Evolutionary conservation across 2,329 filamentous ascomycete species (phyloP).

Genomic region (Ophiostoma ulmi): DNA sequence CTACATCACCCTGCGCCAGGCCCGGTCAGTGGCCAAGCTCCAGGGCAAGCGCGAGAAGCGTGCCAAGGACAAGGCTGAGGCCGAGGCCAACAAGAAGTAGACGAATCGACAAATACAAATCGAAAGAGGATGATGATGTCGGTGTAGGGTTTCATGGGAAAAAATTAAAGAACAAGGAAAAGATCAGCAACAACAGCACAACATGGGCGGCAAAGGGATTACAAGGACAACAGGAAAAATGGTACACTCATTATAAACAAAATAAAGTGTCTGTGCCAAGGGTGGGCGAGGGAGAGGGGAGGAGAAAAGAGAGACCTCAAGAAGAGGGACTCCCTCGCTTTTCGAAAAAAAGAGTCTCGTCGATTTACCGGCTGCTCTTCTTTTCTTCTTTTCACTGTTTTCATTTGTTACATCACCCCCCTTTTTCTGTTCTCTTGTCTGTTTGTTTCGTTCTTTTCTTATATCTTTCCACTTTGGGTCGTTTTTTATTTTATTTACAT

Average conservation of each 20-base stretch:
- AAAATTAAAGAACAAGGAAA: slow-evolving; percentile 10
- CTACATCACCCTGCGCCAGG: slow-evolving; percentile 77
- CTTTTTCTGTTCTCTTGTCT: background rate
- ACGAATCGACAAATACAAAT: background rate
- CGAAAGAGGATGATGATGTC: background rate
- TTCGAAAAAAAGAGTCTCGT: no score
- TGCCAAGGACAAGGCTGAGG: slow-evolving; percentile 78
- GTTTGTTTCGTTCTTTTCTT: background rate
- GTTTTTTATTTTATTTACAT: slow-evolving; percentile 14
- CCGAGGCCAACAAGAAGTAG: slow-evolving; percentile 83
- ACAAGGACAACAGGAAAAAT: background rate
- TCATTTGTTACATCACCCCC: background rate
- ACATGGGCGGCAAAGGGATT: background rate
- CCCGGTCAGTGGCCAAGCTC: slow-evolving; percentile 76
- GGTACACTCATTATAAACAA: background rate
- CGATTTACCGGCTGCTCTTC: no score
- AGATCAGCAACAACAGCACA: background rate
- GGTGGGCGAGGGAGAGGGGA: background rate
- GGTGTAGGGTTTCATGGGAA: background rate
- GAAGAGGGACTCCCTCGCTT: background rate
- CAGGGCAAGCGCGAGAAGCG: slow-evolving; percentile 89
- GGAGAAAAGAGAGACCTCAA: background rate
- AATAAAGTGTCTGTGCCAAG: background rate
- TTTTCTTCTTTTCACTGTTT: background rate
- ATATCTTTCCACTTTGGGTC: slow-evolving; percentile 15